Evolutionary conservation across 176 grass and related monocot genomes (phyloP), one percentile per base, ranked within the genome.

Genomic region (Rhynchospora breviuscula): DNA sequence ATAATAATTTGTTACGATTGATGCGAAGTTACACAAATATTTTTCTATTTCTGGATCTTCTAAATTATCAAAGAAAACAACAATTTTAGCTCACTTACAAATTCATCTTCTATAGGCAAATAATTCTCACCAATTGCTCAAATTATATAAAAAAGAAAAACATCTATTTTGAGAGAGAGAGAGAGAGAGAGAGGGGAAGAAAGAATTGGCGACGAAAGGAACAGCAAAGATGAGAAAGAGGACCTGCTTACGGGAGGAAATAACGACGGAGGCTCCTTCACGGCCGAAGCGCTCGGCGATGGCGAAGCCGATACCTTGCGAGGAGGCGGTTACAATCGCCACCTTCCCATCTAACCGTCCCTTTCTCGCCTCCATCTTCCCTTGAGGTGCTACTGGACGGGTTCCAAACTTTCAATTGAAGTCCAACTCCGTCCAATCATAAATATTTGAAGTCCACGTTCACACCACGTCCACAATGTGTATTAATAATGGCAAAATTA

Each of bases 191-290:
- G 10, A 52, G 44, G n/a, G n/a, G n/a, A n/a, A n/a, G n/a, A n/a
- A n/a, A 45, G 7, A 44, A 70, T 19, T 43, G 12, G 5, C 6
- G 13, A 10, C 26, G 25, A 63, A 62, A 48, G 31, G 7, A 13
- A 21, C 5, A 70, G 29, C 62, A 10, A 21, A 12, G 33, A 59
- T 25, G 12, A 43, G 17, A 61, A 31, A 78, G 21, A 15, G 53
- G 51, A 94, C 94, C 92, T 98, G 92, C 84, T 91, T 98, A 74
- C 95, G 90, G 43, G 95, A 98, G 87, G 95, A 98, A 84, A 98
- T 76, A 86, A 98, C 90, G 89, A 93, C 90, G 63, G 89, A 80
- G 78, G 95, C 95, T 48, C 95, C 95, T 84, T 98, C 95, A 2
- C 71, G 86, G 82, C 95, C 95, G 67, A 98, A 86, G 67, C 95